phyloP scores from a whole-genome alignment of 2,329 filamentous ascomycete genomes.

The Aquanectria penicillioides region DNA sequence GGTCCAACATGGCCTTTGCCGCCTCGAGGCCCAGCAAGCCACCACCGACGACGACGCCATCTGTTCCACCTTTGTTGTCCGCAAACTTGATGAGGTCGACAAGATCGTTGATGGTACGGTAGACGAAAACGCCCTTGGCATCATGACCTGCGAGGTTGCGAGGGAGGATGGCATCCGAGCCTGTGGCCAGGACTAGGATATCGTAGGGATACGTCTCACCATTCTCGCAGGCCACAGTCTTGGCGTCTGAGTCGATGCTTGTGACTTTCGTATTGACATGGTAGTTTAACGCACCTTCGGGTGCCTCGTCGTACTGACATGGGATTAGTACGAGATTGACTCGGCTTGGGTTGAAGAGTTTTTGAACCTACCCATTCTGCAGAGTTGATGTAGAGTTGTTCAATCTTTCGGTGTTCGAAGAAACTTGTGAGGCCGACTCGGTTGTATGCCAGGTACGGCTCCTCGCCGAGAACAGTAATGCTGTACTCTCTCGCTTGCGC shows the following conservation, averaged over 20 bases:
- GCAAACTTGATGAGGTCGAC: slow-evolving; percentile 81
- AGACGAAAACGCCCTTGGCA: slow-evolving; percentile 87
- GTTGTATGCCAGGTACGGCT: slow-evolving; percentile 89
- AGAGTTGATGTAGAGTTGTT: slow-evolving; percentile 89
- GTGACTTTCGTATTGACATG: slow-evolving; percentile 79
- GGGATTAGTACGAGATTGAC: slow-evolving; percentile 11
- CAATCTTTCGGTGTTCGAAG: slow-evolving; percentile 85
- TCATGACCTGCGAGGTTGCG: slow-evolving; percentile 78
- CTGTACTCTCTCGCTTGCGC: slow-evolving; percentile 79
- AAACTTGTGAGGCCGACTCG: slow-evolving; percentile 89
- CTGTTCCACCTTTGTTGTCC: slow-evolving; percentile 70
- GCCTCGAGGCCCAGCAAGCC: slow-evolving; percentile 88
- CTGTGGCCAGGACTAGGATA: slow-evolving; percentile 84
- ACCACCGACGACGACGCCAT: slow-evolving; percentile 83
- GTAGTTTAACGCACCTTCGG: slow-evolving; percentile 75
- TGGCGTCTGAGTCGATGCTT: slow-evolving; percentile 69
- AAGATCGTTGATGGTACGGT: slow-evolving; percentile 85
- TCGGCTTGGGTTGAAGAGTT: neutral
- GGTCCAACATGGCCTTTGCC: slow-evolving; percentile 90
- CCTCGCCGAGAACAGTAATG: slow-evolving; percentile 87
- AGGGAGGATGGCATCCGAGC: slow-evolving; percentile 83
- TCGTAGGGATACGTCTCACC: slow-evolving; percentile 79
- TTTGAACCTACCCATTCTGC: slow-evolving; percentile 74
- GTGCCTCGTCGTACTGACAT: slow-evolving; percentile 70
- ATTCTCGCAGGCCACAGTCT: slow-evolving; percentile 76